Evolutionary conservation across 164 flowering plant genomes (phyloP).

Genomic region (Magnolia officinalis): DNA sequence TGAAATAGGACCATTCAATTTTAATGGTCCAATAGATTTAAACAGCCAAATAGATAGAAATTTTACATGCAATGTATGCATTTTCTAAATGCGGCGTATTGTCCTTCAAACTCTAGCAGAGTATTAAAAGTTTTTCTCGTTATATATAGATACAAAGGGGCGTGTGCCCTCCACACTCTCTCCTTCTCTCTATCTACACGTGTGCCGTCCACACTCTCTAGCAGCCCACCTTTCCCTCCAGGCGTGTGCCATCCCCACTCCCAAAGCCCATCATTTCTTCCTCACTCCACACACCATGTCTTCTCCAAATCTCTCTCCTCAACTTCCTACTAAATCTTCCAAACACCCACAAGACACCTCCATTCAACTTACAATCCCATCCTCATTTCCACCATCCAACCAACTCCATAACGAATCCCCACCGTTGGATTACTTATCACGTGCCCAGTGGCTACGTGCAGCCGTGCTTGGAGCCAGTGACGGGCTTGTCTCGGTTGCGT

Average conservation of each 20-base stretch:
- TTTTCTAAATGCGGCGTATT: no score
- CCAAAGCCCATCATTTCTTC: not conserved
- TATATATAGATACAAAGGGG: not conserved
- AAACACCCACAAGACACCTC: not conserved
- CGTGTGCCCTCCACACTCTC: constrained; percentile 1
- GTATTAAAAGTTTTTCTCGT: not conserved
- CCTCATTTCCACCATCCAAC: not conserved
- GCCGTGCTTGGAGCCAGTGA: constrained; percentile 14
- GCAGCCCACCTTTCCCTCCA: not conserved
- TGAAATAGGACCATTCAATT: no score
- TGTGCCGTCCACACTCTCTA: not conserved
- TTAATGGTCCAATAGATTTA: no score
- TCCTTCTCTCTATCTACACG: not conserved
- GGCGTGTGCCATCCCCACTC: not conserved
- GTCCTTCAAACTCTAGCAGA: no score
- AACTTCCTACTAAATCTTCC: not conserved
- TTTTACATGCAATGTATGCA: no score
- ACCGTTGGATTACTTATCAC: not conserved
- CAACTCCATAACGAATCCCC: not conserved
- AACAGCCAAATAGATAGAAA: no score
- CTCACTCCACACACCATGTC: not conserved
- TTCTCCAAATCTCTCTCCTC: not conserved
- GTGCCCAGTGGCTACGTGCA: constrained; percentile 15
- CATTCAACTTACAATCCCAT: not conserved
- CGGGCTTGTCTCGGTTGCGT: constrained; percentile 10